Conservation (phyloP, 805 yeast species). For the Geotrichum ghanense region DNA sequence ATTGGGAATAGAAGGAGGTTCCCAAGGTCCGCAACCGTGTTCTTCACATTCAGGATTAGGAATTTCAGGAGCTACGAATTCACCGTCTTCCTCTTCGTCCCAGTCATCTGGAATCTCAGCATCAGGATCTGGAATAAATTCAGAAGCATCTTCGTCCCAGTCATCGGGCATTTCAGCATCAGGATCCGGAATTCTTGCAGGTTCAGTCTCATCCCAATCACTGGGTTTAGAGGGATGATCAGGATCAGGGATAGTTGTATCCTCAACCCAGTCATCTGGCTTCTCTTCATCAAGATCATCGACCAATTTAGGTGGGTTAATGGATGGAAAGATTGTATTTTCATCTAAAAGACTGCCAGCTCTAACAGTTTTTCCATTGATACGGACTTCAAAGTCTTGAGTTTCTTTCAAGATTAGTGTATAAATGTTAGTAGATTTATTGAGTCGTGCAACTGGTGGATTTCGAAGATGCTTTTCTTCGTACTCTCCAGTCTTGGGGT, state of each 20-base stretch:
- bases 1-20: constrained; percentile 52
- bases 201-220: constrained; percentile 74
- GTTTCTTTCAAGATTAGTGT: constrained; percentile 60
- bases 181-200: constrained; percentile 55
- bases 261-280: constrained; percentile 80
- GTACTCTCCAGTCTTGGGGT: constrained; percentile 40
- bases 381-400: constrained; percentile 66
- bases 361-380: constrained; percentile 63
- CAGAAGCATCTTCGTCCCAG: constrained; percentile 63
- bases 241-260: constrained; percentile 57
- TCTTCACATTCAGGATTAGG: constrained; percentile 58
- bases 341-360: constrained; percentile 58
- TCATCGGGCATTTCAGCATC: constrained; percentile 55
- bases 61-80: constrained; percentile 63
- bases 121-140: constrained; percentile 53
- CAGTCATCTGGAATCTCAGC: constrained; percentile 63
- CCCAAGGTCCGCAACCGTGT: constrained; percentile 67
- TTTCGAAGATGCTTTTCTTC: constrained; percentile 58
- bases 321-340: constrained; percentile 45
- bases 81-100: constrained; percentile 88
- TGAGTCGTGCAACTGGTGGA: constrained; percentile 57
- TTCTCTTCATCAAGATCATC: constrained; percentile 45
- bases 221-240: constrained; percentile 53
- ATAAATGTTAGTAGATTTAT: constrained; percentile 49
- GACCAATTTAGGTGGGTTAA: constrained; percentile 56